Percentiles rank a stretch among this genome's conserved stretches.
phyloP scores from a whole-genome alignment of 1,284 basidiomycete genomes.

The Paramarasmius palmivorus region DNA sequence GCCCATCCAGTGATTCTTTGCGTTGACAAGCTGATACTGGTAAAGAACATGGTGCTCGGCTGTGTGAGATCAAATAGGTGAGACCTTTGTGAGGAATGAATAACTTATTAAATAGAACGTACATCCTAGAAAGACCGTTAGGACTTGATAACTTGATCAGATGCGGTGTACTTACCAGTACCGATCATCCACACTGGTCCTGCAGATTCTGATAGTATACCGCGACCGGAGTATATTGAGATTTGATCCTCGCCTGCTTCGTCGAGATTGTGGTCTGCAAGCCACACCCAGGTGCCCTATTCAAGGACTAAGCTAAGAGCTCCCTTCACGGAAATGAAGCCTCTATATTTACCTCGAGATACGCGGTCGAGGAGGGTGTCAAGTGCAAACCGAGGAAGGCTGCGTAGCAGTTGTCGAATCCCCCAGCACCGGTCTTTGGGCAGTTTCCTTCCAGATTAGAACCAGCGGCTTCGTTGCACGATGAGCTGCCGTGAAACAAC shows the following conservation, averaged over 20 bases:
- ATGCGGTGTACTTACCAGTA: slow-evolving; percentile 37
- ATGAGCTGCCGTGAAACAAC: no score
- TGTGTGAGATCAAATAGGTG: slow-evolving; percentile 13
- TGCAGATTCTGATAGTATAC: slow-evolving; percentile 58
- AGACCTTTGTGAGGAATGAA: no score
- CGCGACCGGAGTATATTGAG: slow-evolving; percentile 58
- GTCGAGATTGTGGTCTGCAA: slow-evolving; percentile 61
- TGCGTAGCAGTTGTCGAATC: slow-evolving; percentile 39
- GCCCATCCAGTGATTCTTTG: slow-evolving; percentile 57
- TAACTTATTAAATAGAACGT: slow-evolving; percentile 4
- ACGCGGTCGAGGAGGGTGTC: slow-evolving; percentile 44
- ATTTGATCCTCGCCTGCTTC: slow-evolving; percentile 38
- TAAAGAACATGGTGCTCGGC: slow-evolving; percentile 55
- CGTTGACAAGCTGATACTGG: slow-evolving; percentile 54
- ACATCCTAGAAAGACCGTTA: slow-evolving; percentile 18
- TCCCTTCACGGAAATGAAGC: neutral
- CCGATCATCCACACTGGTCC: slow-evolving; percentile 65
- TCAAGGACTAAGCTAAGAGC: slow-evolving; percentile 7
- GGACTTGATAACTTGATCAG: neutral
- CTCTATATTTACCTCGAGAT: slow-evolving; percentile 40
- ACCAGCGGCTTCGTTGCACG: no score
- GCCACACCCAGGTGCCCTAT: slow-evolving; percentile 65
- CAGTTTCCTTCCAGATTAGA: slow-evolving; percentile 45
- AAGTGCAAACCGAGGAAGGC: slow-evolving; percentile 56
- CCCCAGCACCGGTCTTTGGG: slow-evolving; percentile 25